Evolutionary conservation across 2,329 filamentous ascomycete genomes (phyloP).

Genomic region (Conoideocrella luteorostrata): DNA sequence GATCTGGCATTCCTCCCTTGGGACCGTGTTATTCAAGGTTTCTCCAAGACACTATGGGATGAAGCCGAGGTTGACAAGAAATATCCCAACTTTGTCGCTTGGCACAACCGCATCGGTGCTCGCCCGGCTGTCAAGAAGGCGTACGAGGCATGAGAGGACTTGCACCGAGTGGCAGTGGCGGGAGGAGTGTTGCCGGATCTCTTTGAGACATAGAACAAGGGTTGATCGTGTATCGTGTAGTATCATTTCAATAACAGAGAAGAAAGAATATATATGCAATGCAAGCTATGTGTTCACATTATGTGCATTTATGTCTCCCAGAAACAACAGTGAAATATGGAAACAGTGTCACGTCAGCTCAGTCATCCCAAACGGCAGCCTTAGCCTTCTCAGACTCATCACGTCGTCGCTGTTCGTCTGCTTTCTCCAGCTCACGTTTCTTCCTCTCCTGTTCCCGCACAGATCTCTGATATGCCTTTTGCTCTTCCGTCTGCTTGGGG

Average conservation of each 20-base stretch:
- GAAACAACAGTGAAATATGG: too few species aligned
- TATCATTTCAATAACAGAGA: too few species aligned
- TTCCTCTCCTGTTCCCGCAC: slow-evolving; percentile 80
- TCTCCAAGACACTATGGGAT: slow-evolving; percentile 16
- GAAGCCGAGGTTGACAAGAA: slow-evolving; percentile 22
- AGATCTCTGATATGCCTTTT: slow-evolving; percentile 77
- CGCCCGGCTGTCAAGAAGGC: slow-evolving; percentile 24
- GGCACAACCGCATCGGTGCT: slow-evolving; percentile 25
- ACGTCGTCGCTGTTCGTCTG: slow-evolving; percentile 52
- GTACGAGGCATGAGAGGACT: slow-evolving; percentile 15
- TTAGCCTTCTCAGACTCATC: slow-evolving; percentile 70
- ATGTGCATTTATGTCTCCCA: too few species aligned
- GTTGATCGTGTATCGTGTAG: too few species aligned
- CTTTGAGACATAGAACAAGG: too few species aligned
- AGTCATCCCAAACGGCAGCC: slow-evolving; percentile 80
- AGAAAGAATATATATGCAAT: too few species aligned
- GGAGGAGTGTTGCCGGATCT: too few species aligned
- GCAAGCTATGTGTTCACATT: too few species aligned
- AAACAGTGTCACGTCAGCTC: slow-evolving; percentile 14
- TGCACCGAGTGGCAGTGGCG: too few species aligned
- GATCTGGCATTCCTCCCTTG: slow-evolving; percentile 28
- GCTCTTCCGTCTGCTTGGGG: slow-evolving; percentile 79
- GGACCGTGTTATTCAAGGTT: slow-evolving; percentile 14
- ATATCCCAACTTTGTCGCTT: slow-evolving; percentile 28
- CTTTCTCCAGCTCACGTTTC: slow-evolving; percentile 64